phyloP scores from a whole-genome alignment of 768 basidiomycete species.

The Rickenella mellea region DNA sequence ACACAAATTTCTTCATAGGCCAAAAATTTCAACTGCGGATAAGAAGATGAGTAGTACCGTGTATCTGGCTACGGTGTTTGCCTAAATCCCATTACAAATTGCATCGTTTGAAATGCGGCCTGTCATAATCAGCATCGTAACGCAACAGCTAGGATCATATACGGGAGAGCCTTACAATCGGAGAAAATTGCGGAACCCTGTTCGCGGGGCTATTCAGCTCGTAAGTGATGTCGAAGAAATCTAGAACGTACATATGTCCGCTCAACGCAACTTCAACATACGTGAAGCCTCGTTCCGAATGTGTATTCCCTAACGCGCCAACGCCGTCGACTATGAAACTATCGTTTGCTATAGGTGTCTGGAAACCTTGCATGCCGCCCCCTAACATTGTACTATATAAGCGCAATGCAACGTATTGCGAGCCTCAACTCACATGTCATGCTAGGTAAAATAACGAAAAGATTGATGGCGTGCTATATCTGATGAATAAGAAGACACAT shows the following conservation, averaged over 20 bases:
- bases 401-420: neutral
- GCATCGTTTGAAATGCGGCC: slow-evolving; percentile 65
- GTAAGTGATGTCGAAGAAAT: neutral
- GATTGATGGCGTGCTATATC: slow-evolving; percentile 30
- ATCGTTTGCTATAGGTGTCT: slow-evolving; percentile 52
- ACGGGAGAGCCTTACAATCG: slow-evolving; percentile 31
- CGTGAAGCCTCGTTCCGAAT: slow-evolving; percentile 58
- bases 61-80: slow-evolving; percentile 33
- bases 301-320: slow-evolving; percentile 55
- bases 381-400: too few species aligned
- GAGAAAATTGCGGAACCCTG: slow-evolving; percentile 62
- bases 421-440: slow-evolving; percentile 27
- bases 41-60: too few species aligned
- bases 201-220: neutral
- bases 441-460: slow-evolving; percentile 10
- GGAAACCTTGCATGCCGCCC: slow-evolving; percentile 66
- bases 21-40: too few species aligned
- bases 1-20: too few species aligned
- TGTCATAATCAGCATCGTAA: slow-evolving; percentile 12
- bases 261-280: slow-evolving; percentile 58
- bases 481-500: slow-evolving; percentile 12
- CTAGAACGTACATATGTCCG: slow-evolving; percentile 52
- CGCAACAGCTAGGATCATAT: neutral
- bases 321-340: slow-evolving; percentile 65
- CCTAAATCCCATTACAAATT: slow-evolving; percentile 58